Percentiles rank a stretch among this genome's conserved stretches.
phyloP scores from a whole-genome alignment of 2,329 filamentous ascomycete species.

The Penicillium sp. region DNA sequence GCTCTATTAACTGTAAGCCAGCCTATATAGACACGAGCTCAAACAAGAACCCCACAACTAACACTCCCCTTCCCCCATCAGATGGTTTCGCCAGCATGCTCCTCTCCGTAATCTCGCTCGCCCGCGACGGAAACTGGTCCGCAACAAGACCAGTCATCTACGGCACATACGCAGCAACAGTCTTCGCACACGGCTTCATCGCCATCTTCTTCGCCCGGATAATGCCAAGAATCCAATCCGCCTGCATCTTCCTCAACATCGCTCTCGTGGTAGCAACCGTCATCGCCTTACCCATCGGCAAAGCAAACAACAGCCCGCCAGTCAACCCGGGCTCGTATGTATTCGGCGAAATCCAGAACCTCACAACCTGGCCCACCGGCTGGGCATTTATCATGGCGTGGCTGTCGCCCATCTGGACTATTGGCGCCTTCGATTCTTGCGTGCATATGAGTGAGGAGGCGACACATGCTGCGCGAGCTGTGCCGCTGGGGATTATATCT shows the following conservation, averaged over 20 bases:
- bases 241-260: constrained; percentile 54
- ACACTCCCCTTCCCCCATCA: not conserved
- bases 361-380: constrained; percentile 57
- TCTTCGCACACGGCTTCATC: constrained; percentile 54
- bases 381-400: constrained; percentile 62
- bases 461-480: constrained; percentile 58
- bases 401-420: constrained; percentile 62
- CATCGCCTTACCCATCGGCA: constrained; percentile 53
- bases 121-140: constrained; percentile 54
- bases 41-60: not conserved
- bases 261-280: constrained; percentile 54
- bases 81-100: constrained; percentile 46
- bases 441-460: constrained; percentile 63
- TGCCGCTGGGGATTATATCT: constrained; percentile 39
- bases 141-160: constrained; percentile 56
- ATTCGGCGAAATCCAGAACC: constrained; percentile 56
- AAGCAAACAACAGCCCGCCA: constrained; percentile 18
- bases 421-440: constrained; percentile 55
- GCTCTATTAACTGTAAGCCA: constrained; percentile 58
- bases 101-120: constrained; percentile 55
- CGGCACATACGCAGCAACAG: constrained; percentile 54
- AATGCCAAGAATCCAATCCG: constrained; percentile 57
- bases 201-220: constrained; percentile 53
- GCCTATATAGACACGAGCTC: too few relatives aligned
- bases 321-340: constrained; percentile 37